These are phyloP conservation scores for Lachnellula cervina DNA, from an alignment of 2,329 filamentous ascomycete genomes.

Conservation along the genomic window DNA sequence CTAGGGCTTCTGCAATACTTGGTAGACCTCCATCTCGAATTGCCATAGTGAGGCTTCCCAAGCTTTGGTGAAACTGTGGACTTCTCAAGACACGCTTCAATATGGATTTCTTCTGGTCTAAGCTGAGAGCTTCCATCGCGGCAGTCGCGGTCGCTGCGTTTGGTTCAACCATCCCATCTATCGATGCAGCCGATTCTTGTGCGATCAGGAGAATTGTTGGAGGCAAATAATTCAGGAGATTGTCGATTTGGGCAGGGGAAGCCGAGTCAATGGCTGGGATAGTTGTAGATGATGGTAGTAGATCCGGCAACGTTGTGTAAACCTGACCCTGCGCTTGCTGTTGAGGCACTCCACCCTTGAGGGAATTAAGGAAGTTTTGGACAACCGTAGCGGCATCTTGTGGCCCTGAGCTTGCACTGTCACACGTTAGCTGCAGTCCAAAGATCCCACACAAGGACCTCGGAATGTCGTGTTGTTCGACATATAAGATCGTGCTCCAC, in stretches of 20 bases:
- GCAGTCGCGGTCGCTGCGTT: constrained; percentile 63
- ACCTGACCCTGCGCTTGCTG: constrained; percentile 53
- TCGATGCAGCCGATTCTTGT: constrained; percentile 58
- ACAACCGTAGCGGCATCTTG: constrained; percentile 72
- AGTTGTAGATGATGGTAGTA: constrained; percentile 73
- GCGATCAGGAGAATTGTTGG: constrained; percentile 72
- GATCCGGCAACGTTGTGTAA: constrained; percentile 81
- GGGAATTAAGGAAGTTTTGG: constrained; percentile 81
- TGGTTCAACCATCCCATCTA: constrained; percentile 58
- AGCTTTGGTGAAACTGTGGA: constrained; percentile 84
- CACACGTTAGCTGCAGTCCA: constrained; percentile 39
- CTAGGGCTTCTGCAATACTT: constrained; percentile 80
- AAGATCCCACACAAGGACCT: too few relatives aligned
- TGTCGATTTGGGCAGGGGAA: constrained; percentile 61
- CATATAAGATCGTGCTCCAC: neutral
- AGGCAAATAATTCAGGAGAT: constrained; percentile 73
- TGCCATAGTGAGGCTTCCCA: constrained; percentile 80
- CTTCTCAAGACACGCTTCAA: constrained; percentile 78
- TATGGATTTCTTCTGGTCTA: constrained; percentile 73
- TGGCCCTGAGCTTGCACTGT: constrained; percentile 55
- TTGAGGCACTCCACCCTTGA: constrained; percentile 50
- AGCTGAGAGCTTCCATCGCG: constrained; percentile 67
- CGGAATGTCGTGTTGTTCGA: neutral
- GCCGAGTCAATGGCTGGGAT: constrained; percentile 64
- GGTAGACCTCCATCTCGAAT: constrained; percentile 86